Percentiles rank a stretch among this genome's conserved stretches.
These are phyloP conservation scores for Microstegium vimineum DNA, from an alignment of 176 grass and related monocot genomes.

Conservation along the genomic window DNA sequence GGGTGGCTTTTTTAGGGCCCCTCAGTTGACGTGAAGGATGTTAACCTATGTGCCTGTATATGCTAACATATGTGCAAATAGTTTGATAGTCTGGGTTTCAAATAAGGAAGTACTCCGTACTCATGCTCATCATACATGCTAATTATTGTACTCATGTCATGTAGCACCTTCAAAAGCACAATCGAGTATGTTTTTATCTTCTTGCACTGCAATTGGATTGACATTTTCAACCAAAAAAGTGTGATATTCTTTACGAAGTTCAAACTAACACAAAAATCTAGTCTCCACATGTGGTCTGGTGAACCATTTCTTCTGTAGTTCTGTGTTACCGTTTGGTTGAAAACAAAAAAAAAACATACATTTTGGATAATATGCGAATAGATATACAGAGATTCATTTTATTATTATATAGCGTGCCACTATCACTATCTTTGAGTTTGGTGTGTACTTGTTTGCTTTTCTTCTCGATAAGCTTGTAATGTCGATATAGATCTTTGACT, in stretches of 20 bases:
- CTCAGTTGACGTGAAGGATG: neutral
- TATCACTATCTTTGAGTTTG: neutral
- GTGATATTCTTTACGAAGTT: neutral
- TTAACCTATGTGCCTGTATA: neutral
- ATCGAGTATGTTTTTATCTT: neutral
- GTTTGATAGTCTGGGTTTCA: neutral
- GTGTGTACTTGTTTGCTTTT: neutral
- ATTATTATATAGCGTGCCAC: neutral
- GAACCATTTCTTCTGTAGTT: neutral
- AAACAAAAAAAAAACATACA: too few species aligned
- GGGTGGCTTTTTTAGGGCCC: neutral
- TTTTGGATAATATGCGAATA: neutral
- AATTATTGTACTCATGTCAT: neutral
- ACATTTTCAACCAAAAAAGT: neutral
- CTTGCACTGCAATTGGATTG: neutral
- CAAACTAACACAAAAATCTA: neutral
- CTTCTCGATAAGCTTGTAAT: neutral
- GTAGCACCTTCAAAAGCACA: neutral
- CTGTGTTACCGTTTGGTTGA: neutral
- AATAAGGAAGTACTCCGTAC: neutral
- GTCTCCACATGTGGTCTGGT: neutral
- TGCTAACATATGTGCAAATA: neutral
- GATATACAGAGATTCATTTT: neutral
- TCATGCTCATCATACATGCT: neutral
- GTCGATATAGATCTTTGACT: neutral